Base-by-base conservation (phyloP, 139 green algal species). In the Closterium sp. region DNA sequence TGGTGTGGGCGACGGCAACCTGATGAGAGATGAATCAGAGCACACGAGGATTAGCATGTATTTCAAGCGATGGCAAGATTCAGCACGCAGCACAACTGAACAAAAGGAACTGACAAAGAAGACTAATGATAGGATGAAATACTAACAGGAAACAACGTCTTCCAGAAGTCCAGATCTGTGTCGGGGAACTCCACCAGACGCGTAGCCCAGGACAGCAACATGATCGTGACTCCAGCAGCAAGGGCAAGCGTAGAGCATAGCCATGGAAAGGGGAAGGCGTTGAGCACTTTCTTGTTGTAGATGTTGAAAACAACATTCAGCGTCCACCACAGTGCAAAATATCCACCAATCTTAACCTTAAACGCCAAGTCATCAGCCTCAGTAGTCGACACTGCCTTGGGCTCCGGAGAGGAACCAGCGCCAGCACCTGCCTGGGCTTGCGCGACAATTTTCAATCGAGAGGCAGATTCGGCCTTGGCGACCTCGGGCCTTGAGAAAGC, bases 241-340 rank as follows among this genome's bases (percentile, higher is more conserved):
- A 94, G 89, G 2, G 92, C 94, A 28, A 88, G 91, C 50, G 84
- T 94, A 10, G 92, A 94, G n/a, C 90, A 94, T 9, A 95, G 91
- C 92, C 92, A 95, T 22, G 93, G 93, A 32, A 31, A 94, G 31
- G 92, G 92, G 38, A 86, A 95, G 13, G 95, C 93, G 29, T 95
- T 94, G n/a, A 95, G 32, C 29, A 85, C 90, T 84, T 91, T 92
- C 88, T 94, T 88, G 38, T 90, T 93, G 86, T 88, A 98, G 95
- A 99, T 98, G 95, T 99, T 99, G 97, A 99, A 99, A 91, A 97
- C 97, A 90, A 99, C 98, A 95, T 99, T 99, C 91, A 97, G 96
- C 0, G 94, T 45, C 92, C 99, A 99, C 98, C 98, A 99, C 10
- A 95, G 89, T 17, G 88, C 97, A 92, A 99, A 99, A 38, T 99